phyloP scores from a whole-genome alignment of 768 basidiomycete genomes.

The Rhizopogon vulgaris region DNA sequence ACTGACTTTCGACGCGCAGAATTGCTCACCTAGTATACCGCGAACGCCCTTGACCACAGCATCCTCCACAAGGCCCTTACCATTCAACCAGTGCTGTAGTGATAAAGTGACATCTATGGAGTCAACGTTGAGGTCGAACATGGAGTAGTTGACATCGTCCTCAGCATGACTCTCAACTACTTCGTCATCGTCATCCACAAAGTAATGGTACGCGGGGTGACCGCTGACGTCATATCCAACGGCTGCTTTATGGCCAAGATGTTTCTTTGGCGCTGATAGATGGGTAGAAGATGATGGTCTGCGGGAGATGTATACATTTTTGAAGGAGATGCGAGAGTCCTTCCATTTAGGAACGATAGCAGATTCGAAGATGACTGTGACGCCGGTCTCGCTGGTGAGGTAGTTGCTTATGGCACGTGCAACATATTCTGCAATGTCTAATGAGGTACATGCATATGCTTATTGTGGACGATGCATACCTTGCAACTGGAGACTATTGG shows the following conservation, averaged over 20 bases:
- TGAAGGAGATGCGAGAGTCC: conserved; percentile 92
- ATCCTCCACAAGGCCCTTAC: conserved; percentile 87
- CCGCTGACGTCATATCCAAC: conserved; percentile 72
- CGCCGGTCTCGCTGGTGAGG: conserved; percentile 87
- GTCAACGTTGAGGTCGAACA: conserved; percentile 91
- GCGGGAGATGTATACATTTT: conserved; percentile 91
- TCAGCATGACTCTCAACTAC: conserved; percentile 25
- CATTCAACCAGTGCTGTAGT: conserved; percentile 88
- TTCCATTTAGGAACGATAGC: conserved; percentile 99
- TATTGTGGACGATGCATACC: conserved; percentile 35
- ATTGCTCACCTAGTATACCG: conserved; percentile 73
- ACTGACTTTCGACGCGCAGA: not conserved
- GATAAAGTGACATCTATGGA: conserved; percentile 94
- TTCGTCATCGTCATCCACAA: conserved; percentile 56
- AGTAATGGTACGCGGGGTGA: conserved; percentile 63
- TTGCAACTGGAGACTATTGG: conserved; percentile 84
- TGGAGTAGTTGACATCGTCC: conserved; percentile 71
- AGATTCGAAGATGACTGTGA: conserved; percentile 93
- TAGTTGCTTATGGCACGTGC: conserved; percentile 89
- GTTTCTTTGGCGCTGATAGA: conserved; percentile 12
- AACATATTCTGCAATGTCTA: conserved; percentile 54
- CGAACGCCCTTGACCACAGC: conserved; percentile 92
- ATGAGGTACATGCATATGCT: not conserved
- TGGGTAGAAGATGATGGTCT: conserved; percentile 39
- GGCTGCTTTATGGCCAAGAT: conserved; percentile 47